Conservation (phyloP, 2,329 filamentous ascomycete species). For the Neurospora crassa region DNA sequence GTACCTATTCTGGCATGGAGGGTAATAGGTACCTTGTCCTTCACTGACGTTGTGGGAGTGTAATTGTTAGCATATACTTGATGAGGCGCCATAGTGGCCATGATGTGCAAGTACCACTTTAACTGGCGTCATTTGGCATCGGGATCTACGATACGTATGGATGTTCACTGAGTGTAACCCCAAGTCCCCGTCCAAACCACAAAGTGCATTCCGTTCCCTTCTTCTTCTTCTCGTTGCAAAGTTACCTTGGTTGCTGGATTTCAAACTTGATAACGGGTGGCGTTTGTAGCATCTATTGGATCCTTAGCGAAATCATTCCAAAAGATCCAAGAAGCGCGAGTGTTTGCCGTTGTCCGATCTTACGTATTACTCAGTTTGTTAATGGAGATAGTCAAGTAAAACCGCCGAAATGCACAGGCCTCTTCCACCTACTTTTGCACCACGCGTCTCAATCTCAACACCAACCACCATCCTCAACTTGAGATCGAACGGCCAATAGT, state of each 20-base stretch:
- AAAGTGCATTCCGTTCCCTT: not conserved
- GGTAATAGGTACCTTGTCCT: not conserved
- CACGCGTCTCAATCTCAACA: not conserved
- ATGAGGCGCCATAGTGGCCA: not conserved
- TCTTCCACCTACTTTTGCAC: not conserved
- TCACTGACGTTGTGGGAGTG: not conserved
- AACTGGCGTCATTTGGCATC: conserved; percentile 3
- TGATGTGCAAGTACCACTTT: conserved; percentile 6
- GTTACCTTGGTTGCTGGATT: not conserved
- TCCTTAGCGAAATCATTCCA: not conserved
- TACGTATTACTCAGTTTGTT: not conserved
- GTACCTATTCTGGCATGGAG: not conserved
- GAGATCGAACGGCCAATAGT: not conserved
- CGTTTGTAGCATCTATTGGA: not conserved
- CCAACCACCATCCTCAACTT: not conserved
- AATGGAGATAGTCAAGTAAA: not conserved
- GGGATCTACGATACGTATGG: not conserved
- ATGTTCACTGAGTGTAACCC: not conserved
- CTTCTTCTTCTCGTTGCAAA: not conserved
- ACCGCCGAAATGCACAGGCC: not conserved
- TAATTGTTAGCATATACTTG: conserved; percentile 9
- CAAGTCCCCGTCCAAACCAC: not conserved
- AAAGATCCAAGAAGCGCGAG: not conserved
- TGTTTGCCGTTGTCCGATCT: not conserved
- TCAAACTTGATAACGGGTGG: not conserved